phyloP scores from a whole-genome alignment of 495 filamentous ascomycete genomes.

The Chaetomium fimeti region DNA sequence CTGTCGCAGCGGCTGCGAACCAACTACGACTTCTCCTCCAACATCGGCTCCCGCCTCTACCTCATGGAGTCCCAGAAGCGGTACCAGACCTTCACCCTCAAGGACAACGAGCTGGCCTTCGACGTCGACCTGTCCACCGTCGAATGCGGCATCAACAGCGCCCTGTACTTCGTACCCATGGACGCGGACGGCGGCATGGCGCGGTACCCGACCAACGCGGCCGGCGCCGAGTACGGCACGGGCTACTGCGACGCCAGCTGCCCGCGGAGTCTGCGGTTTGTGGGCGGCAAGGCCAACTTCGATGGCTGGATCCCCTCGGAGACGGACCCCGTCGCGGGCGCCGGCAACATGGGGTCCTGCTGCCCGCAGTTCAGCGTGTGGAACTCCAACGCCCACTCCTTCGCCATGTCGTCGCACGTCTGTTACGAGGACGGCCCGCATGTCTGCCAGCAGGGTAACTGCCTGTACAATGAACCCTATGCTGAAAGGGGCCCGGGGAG shows the following conservation, averaged over 20 bases:
- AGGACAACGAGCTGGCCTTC: slow-evolving; percentile 55
- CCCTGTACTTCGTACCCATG: slow-evolving; percentile 57
- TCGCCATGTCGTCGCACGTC: slow-evolving; percentile 20
- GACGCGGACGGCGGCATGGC: slow-evolving; percentile 51
- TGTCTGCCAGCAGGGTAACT: slow-evolving; percentile 44
- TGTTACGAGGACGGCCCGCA: slow-evolving; percentile 7
- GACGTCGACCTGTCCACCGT: slow-evolving; percentile 53
- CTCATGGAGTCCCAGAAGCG: slow-evolving; percentile 47
- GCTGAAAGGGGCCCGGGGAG: slow-evolving; percentile 45
- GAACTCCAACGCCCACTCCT: slow-evolving; percentile 27
- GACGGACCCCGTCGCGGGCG: slow-evolving; percentile 6
- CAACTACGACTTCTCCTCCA: slow-evolving; percentile 41
- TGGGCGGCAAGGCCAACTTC: slow-evolving; percentile 51
- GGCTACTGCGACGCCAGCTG: slow-evolving; percentile 59
- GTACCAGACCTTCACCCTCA: slow-evolving; percentile 55
- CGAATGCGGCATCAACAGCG: slow-evolving; percentile 53
- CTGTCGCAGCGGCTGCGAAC: slow-evolving; percentile 52
- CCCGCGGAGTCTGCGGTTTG: slow-evolving; percentile 43
- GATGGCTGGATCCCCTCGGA: slow-evolving; percentile 54
- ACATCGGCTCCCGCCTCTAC: slow-evolving; percentile 51
- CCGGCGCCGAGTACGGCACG: slow-evolving; percentile 58
- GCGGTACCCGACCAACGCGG: slow-evolving; percentile 48
- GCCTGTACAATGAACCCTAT: slow-evolving; percentile 41
- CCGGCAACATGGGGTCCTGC: slow-evolving; percentile 51
- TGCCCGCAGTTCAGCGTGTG: slow-evolving; percentile 69